phyloP scores from a whole-genome alignment of 2,329 filamentous ascomycete genomes.

The Beauveria brongniartii region DNA sequence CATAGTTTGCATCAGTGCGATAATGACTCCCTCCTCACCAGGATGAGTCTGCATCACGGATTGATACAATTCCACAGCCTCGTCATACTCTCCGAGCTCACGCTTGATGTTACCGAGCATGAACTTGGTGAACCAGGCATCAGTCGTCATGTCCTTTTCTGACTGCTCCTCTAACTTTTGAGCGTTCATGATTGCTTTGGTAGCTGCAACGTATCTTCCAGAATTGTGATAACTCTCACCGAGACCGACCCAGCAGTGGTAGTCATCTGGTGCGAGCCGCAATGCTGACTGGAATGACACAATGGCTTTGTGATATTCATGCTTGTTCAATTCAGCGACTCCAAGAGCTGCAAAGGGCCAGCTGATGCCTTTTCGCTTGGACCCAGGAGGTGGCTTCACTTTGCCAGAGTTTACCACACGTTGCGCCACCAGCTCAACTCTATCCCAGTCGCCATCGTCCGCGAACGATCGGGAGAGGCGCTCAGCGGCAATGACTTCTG shows the following conservation, averaged over 20 bases:
- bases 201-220: conserved; percentile 87
- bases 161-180: conserved; percentile 61
- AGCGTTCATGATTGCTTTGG: conserved; percentile 81
- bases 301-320: conserved; percentile 81
- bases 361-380: conserved; percentile 84
- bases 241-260: conserved; percentile 91
- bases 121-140: conserved; percentile 93
- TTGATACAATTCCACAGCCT: conserved; percentile 69
- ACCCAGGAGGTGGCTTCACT: conserved; percentile 81
- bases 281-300: conserved; percentile 87
- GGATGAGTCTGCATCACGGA: conserved; percentile 61
- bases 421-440: conserved; percentile 86
- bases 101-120: conserved; percentile 94
- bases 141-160: conserved; percentile 43
- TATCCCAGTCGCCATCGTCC: conserved; percentile 87
- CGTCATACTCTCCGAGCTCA: conserved; percentile 83
- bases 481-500: conserved; percentile 81
- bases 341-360: conserved; percentile 95
- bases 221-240: conserved; percentile 97
- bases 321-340: conserved; percentile 88
- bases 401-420: conserved; percentile 92
- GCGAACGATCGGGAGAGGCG: conserved; percentile 80
- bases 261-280: conserved; percentile 74
- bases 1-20: conserved; percentile 81
- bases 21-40: conserved; percentile 75